Conservation (phyloP, 805 yeast species). For the Barnettozyma botsteinii region DNA sequence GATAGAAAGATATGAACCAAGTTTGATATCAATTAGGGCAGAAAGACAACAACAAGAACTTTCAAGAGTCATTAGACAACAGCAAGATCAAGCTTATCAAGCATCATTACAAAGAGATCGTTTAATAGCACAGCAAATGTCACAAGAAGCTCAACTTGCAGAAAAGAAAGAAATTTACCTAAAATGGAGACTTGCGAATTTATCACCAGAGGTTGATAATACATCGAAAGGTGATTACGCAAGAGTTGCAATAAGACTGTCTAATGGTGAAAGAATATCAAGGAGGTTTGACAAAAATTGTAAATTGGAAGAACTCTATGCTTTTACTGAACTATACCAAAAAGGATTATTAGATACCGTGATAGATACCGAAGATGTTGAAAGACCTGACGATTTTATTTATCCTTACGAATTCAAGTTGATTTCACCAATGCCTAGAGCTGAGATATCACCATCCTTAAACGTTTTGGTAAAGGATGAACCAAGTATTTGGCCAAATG, state of each 20-base stretch:
- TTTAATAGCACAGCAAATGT: constrained; percentile 40
- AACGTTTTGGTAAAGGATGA: constrained; percentile 35
- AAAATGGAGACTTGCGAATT: constrained; percentile 38
- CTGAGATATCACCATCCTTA: constrained; percentile 31
- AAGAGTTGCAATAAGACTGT: constrained; percentile 64
- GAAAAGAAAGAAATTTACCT: constrained; percentile 37
- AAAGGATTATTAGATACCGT: constrained; percentile 24
- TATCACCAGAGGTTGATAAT: constrained; percentile 29
- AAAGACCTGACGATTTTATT: constrained; percentile 33
- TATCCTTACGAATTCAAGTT: constrained; percentile 47
- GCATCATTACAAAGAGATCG: constrained; percentile 65
- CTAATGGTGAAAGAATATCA: constrained; percentile 53
- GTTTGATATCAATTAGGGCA: constrained; percentile 51
- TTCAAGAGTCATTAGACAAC: constrained; percentile 51
- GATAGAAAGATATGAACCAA: constrained; percentile 54
- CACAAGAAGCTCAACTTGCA: constrained; percentile 20
- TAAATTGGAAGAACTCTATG: constrained; percentile 59
- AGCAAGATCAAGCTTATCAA: constrained; percentile 76
- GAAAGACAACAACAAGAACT: constrained; percentile 58
- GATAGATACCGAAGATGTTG: constrained; percentile 19
- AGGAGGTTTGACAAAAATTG: constrained; percentile 41
- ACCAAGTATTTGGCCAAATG: constrained; percentile 53
- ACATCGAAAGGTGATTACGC: constrained; percentile 34
- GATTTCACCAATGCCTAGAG: constrained; percentile 53
- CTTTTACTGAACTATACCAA: constrained; percentile 54